phyloP scores from a whole-genome alignment of 192 early-diverging fungal species.

The Diversispora epigaea region DNA sequence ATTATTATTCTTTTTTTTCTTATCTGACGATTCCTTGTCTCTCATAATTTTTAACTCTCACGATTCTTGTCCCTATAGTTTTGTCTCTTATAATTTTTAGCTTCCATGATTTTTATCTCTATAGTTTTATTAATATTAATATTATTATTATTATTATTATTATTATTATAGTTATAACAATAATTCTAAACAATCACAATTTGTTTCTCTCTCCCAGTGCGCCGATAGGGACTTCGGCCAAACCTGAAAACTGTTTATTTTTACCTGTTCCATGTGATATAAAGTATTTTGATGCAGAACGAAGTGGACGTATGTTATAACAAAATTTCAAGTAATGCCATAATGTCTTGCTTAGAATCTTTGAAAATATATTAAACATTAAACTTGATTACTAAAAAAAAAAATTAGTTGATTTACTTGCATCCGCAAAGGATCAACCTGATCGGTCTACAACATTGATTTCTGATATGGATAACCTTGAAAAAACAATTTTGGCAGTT shows the following conservation, averaged over 20 bases:
- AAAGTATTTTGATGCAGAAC: constrained; percentile 89
- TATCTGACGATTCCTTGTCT: too few relatives aligned
- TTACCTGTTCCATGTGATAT: constrained; percentile 84
- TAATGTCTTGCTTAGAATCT: neutral
- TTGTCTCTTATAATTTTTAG: too few relatives aligned
- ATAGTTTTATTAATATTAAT: too few relatives aligned
- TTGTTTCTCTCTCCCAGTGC: constrained; percentile 51
- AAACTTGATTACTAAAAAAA: too few relatives aligned
- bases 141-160: neutral
- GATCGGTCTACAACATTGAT: constrained; percentile 59
- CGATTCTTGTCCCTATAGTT: too few relatives aligned
- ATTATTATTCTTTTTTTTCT: too few relatives aligned
- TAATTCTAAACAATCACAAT: neutral
- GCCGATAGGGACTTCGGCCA: constrained; percentile 69
- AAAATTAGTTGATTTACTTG: constrained; percentile 65
- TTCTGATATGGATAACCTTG: constrained; percentile 91
- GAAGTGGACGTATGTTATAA: constrained; percentile 66
- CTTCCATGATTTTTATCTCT: too few relatives aligned
- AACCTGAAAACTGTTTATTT: constrained; percentile 86
- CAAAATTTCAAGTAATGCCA: neutral
- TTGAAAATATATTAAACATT: too few relatives aligned
- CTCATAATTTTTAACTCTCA: too few relatives aligned
- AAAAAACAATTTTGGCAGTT: constrained; percentile 72
- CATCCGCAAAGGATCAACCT: constrained; percentile 55
- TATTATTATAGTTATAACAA: constrained; percentile 19